Conservation (phyloP, 768 basidiomycete genomes). For the Tephrocybe sp. region DNA sequence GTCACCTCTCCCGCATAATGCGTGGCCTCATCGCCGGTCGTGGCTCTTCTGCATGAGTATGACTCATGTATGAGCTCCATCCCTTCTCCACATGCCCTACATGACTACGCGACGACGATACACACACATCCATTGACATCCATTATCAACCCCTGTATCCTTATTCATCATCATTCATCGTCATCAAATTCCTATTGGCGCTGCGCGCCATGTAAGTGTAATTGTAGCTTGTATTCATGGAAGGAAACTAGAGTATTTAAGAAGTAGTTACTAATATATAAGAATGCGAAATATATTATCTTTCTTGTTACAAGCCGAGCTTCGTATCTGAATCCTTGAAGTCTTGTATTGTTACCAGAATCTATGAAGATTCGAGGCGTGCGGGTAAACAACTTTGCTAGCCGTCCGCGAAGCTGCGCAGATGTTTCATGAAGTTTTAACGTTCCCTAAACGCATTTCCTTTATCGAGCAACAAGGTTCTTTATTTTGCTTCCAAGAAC, state of each 20-base stretch:
- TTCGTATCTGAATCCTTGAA: no score
- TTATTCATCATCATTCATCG: background rate
- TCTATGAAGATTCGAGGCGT: no score
- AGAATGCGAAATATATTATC: background rate
- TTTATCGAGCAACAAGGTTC: no score
- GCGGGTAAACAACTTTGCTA: no score
- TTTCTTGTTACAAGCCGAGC: background rate
- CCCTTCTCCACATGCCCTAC: background rate
- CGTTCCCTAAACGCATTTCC: no score
- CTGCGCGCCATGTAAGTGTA: constrained; percentile 8
- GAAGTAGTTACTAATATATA: background rate
- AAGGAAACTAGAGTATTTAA: background rate
- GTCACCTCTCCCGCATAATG: constrained; percentile 29
- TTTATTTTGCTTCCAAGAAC: no score
- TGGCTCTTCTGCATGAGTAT: constrained; percentile 1
- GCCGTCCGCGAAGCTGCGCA: no score
- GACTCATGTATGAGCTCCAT: background rate
- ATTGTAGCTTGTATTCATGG: background rate
- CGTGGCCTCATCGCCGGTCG: constrained; percentile 19
- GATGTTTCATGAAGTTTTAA: no score
- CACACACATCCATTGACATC: background rate
- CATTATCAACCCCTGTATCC: background rate
- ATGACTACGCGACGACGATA: background rate
- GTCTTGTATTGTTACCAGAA: no score
- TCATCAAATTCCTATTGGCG: background rate